Conservation (phyloP, 2,329 filamentous ascomycete species). For the Colletotrichum sp. region DNA sequence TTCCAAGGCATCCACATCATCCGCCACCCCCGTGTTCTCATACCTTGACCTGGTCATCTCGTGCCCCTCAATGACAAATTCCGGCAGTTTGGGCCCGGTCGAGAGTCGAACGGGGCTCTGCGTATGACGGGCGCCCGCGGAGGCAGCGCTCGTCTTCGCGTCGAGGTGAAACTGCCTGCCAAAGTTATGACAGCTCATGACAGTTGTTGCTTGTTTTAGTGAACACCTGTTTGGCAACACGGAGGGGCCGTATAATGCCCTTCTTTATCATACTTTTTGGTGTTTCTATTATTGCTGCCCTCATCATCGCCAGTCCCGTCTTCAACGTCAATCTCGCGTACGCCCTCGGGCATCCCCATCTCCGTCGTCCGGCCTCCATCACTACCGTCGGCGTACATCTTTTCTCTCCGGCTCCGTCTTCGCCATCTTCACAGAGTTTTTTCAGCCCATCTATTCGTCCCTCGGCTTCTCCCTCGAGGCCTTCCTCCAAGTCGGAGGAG, state of each 20-base stretch:
- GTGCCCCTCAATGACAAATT: background rate
- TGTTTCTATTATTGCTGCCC: background rate
- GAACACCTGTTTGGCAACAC: background rate
- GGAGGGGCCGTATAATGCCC: background rate
- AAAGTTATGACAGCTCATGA: background rate
- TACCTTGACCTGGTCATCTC: background rate
- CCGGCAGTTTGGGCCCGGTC: background rate
- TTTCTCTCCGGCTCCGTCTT: background rate
- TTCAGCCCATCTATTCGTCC: background rate
- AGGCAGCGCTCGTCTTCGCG: background rate
- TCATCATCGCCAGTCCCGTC: background rate
- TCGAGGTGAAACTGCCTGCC: background rate
- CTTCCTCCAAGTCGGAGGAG: background rate
- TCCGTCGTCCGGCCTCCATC: background rate
- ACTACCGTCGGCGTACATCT: background rate
- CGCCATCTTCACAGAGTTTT: background rate
- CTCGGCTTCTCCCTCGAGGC: background rate
- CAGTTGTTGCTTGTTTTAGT: background rate
- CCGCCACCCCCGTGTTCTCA: background rate
- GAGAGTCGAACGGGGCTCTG: background rate
- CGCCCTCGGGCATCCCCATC: background rate
- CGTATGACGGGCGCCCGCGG: background rate
- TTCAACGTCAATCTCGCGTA: background rate
- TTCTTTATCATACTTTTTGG: background rate
- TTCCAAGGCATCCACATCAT: background rate